Percentiles rank a stretch among this genome's conserved stretches.
Evolutionary conservation across 176 grass and related monocot genomes (phyloP).

Genomic region (Avena sativa): DNA sequence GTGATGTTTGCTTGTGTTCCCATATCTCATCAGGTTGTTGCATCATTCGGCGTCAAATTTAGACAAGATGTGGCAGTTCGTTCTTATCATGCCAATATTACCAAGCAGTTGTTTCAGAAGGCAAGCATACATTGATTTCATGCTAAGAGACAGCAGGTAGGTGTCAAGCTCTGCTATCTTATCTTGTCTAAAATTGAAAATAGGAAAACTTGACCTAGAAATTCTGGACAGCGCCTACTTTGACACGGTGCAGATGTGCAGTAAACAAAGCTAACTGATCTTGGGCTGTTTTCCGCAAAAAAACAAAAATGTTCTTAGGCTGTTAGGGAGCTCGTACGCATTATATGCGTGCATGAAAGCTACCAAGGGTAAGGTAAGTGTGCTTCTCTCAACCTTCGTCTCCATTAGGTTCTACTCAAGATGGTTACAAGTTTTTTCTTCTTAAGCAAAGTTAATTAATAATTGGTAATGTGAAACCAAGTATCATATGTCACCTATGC

Average conservation of each 20-base stretch:
- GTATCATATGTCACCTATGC: background rate
- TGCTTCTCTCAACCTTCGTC: slow-evolving; percentile 15
- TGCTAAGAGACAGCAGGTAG: slow-evolving; percentile 2
- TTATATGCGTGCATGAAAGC: slow-evolving; percentile 17
- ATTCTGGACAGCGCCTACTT: slow-evolving; percentile 30
- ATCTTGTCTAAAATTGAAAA: slow-evolving; percentile 43
- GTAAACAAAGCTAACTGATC: slow-evolving; percentile 28
- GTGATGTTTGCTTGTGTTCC: slow-evolving; percentile 36
- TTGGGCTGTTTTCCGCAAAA: background rate
- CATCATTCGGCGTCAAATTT: slow-evolving; percentile 14
- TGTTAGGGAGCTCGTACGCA: background rate
- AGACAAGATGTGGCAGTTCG: slow-evolving; percentile 34
- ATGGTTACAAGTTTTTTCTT: background rate
- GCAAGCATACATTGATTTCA: slow-evolving; percentile 24
- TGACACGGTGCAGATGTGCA: slow-evolving; percentile 1
- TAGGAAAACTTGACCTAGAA: background rate
- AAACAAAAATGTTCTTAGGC: background rate
- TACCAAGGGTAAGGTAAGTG: background rate
- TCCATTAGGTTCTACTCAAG: slow-evolving; percentile 1
- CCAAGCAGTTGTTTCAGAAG: slow-evolving; percentile 23
- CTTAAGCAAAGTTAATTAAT: background rate
- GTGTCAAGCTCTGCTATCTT: slow-evolving; percentile 35
- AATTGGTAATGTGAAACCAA: background rate
- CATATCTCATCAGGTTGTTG: slow-evolving; percentile 14
- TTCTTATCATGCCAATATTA: slow-evolving; percentile 45